Evolutionary conservation across 2,329 filamentous ascomycete genomes (phyloP), one percentile per base, ranked within the genome.

Genomic region (Endoconidiophora laricicola): DNA sequence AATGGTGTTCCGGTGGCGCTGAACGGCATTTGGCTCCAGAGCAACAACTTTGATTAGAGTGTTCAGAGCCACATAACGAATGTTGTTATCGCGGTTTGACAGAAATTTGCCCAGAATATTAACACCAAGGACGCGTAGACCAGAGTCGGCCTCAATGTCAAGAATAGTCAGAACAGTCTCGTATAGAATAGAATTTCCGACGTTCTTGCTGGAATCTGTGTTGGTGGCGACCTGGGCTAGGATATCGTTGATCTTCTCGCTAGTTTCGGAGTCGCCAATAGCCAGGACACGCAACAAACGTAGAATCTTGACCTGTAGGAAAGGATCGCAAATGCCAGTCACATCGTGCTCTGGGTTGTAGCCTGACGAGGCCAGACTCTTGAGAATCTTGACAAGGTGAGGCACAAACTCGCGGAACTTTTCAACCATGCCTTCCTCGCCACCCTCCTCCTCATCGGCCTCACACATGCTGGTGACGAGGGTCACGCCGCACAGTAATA

Each of bases 51-150:
- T 96, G 68, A 95, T 93, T 46, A 98, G 71, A 0, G 91, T 98
- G 66, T 98, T 98, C 47, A 98, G 72, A 16, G 91, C 91, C 47
- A 98, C 91, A 61, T 98, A 98, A 64, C 91, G 83, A 59, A 98
- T 98, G 62, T 98, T 98, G 72, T 98, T 98, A 66, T 98, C 91
- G 58, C 90, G 81, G 69, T 98, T 98, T n/a, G 88, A 82, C 55
- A 98, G 68, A 67, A 98, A 98, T 63, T 96, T 98, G 62, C 93
- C 91, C 22, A 98, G 77, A 56, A 98, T 98, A 62, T 98, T 98
- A 58, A 98, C 91, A 60, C 91, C 91, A 23, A 98, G 74, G 20
- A 98, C 91, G 46, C 93, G 76, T 55, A 98, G 69, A 36, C 91
- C 90, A 7, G 91, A 94, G 62, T 98, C 93, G 20, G 91, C 93